Percentiles rank a stretch among this genome's conserved stretches.
These are phyloP conservation scores for Phytopythium litorale DNA, from an alignment of 352 stramenopile species.

Conservation along the genomic window DNA sequence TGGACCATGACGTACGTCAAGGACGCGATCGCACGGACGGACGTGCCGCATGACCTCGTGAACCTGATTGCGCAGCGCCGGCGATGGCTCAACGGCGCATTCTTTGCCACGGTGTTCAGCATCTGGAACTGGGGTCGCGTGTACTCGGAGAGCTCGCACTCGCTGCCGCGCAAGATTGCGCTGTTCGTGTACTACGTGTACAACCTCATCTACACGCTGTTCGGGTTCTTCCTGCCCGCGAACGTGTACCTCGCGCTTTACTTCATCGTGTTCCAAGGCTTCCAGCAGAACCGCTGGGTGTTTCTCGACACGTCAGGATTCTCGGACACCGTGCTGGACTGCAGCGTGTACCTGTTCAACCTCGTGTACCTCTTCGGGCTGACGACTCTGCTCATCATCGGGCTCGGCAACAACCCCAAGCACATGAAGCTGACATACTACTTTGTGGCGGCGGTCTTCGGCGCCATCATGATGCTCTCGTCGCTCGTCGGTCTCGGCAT, in stretches of 20 bases:
- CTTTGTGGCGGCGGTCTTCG: conserved; percentile 66
- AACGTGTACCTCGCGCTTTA: conserved; percentile 84
- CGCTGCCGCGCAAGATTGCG: conserved; percentile 57
- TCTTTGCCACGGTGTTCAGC: conserved; percentile 86
- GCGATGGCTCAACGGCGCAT: conserved; percentile 83
- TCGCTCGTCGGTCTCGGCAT: conserved; percentile 67
- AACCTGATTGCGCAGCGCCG: conserved; percentile 81
- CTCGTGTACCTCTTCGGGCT: conserved; percentile 73
- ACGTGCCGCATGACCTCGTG: conserved; percentile 82
- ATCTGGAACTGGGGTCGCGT: conserved; percentile 85
- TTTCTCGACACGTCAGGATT: conserved; percentile 82
- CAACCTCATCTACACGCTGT: conserved; percentile 65
- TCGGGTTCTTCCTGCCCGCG: conserved; percentile 69
- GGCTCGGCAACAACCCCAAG: conserved; percentile 84
- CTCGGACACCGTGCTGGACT: conserved; percentile 47
- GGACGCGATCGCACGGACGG: conserved; percentile 74
- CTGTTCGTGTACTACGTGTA: conserved; percentile 79
- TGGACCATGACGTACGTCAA: conserved; percentile 90
- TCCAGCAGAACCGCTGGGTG: conserved; percentile 77
- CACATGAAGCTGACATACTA: conserved; percentile 88
- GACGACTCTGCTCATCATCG: conserved; percentile 84
- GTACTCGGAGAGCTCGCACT: conserved; percentile 81
- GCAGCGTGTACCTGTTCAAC: conserved; percentile 77
- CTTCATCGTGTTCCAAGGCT: conserved; percentile 88
- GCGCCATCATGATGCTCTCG: conserved; percentile 77